Evolutionary conservation across 305 asterid species (phyloP), one percentile per base, ranked within the genome.

Genomic region (Fraxinus baroniana): DNA sequence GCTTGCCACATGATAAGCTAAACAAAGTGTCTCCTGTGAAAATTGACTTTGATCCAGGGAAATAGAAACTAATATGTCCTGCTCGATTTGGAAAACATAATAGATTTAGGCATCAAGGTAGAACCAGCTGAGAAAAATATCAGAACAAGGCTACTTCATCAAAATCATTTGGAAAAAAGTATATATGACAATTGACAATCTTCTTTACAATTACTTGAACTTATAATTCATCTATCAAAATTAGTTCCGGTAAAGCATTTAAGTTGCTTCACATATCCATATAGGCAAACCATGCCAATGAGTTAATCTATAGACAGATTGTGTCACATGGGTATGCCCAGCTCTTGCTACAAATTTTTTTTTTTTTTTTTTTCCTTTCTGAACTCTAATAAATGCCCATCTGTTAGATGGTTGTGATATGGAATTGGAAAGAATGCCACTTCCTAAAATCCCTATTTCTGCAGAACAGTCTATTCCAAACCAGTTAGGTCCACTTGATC

Each of bases 1-100:
- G 94, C 87, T 93, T 93, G 75, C 99, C 99, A 85, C 99, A 96
- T 32, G 99, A 94, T 84, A 96, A 91, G 85, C 99, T 96, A 90
- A 96, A 94, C 83, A 96, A 85, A 78, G 98, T 94, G 90, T 94
- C 97, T 78, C 98, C 98, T 0, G 98, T 92, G 89, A 96, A 96
- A 86, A 96, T 86, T 76, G 97, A 89, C 86, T 92, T 93, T 30
- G 97, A 92, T 66, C 97, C 89, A 6, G 98, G 97, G 86, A 96
- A 91, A 87, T 94, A 91, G 91, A 96, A 96, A 85, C 98, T 90
- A 73, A 94, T 89, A 80, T 94, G 98, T 46, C 98, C 98, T 95
- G 96, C 76, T 64, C 26, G 72, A 68, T 68, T 26, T 32, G 36
- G 39, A 68, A 28, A 28, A 28, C 32, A 28, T 4, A 8, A 28